A percentile compares a stretch with the other conserved stretches of the same genome.
phyloP scores from a whole-genome alignment of 345 rosid species.

The Microcos paniculata region DNA sequence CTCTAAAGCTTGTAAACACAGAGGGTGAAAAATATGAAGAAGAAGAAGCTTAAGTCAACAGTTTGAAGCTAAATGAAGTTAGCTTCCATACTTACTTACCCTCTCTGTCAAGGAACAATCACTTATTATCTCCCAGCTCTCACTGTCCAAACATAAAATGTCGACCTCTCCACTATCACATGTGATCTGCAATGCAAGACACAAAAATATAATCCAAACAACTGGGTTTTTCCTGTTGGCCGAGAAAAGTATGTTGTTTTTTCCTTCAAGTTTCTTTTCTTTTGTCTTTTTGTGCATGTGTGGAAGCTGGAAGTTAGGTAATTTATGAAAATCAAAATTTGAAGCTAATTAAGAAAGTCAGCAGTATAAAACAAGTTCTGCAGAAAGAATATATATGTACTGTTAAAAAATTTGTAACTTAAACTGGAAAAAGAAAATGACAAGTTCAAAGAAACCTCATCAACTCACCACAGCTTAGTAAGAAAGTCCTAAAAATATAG shows the following conservation, averaged over 20 bases:
- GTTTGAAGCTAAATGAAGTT: not conserved
- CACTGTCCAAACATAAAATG: conserved; percentile 48
- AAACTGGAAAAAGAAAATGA: not conserved
- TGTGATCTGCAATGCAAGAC: conserved; percentile 38
- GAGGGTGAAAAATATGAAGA: not conserved
- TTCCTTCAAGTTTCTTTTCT: not conserved
- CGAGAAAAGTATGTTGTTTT: not conserved
- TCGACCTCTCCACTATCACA: conserved; percentile 50
- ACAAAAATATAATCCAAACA: conserved; percentile 13
- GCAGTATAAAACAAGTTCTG: not conserved
- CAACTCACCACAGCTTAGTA: not conserved
- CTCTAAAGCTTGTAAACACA: not conserved
- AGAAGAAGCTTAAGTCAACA: not conserved
- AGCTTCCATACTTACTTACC: conserved; percentile 29
- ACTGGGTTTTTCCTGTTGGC: not conserved
- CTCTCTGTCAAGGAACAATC: conserved; percentile 38
- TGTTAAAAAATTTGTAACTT: not conserved
- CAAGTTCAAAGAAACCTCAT: not conserved
- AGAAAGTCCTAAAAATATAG: not conserved
- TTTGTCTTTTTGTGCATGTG: not conserved
- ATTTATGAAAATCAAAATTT: not conserved
- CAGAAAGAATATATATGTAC: not conserved
- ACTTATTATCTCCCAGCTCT: conserved; percentile 45
- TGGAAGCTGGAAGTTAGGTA: not conserved
- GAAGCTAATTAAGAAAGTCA: conserved; percentile 2